Evolutionary conservation across 148 eudicot species (phyloP).

Genomic region (Fagopyrum homotropicum): DNA sequence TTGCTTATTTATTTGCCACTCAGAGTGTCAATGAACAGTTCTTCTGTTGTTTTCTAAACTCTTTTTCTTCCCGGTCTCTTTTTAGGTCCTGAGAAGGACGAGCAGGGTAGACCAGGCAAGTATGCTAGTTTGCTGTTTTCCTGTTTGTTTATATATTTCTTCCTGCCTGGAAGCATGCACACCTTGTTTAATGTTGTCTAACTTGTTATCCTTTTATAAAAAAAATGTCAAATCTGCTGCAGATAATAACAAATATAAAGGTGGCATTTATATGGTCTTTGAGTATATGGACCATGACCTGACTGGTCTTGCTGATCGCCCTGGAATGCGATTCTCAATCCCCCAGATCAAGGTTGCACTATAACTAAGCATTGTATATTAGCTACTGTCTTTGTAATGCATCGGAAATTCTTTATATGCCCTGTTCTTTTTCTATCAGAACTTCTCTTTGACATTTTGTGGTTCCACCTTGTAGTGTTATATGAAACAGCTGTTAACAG

Average conservation of each 20-base stretch:
- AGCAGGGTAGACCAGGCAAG: slow-evolving; percentile 49
- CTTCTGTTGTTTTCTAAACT: neutral
- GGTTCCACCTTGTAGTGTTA: slow-evolving; percentile 46
- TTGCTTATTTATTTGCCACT: neutral
- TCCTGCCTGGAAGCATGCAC: neutral
- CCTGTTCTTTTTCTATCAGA: slow-evolving; percentile 1
- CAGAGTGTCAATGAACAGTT: neutral
- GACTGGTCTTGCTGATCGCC: slow-evolving; percentile 72
- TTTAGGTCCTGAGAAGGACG: slow-evolving; percentile 54
- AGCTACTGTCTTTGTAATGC: neutral
- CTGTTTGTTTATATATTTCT: neutral
- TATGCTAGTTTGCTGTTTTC: neutral
- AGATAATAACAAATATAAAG: slow-evolving; percentile 68
- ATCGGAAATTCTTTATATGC: neutral
- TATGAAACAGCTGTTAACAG: slow-evolving; percentile 87
- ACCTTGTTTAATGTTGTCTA: neutral
- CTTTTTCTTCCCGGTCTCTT: slow-evolving; percentile 1
- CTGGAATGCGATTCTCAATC: slow-evolving; percentile 60
- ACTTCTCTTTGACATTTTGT: slow-evolving; percentile 2
- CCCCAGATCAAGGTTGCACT: slow-evolving; percentile 52
- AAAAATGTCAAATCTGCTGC: slow-evolving; percentile 12
- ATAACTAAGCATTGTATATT: neutral
- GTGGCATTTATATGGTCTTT: slow-evolving; percentile 77
- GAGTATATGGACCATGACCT: slow-evolving; percentile 95
- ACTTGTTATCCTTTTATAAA: too few species aligned